A percentile compares a stretch with the other conserved stretches of the same genome.
phyloP scores from a whole-genome alignment of 2,329 filamentous ascomycete species.

The Lecanicillium sp. region DNA sequence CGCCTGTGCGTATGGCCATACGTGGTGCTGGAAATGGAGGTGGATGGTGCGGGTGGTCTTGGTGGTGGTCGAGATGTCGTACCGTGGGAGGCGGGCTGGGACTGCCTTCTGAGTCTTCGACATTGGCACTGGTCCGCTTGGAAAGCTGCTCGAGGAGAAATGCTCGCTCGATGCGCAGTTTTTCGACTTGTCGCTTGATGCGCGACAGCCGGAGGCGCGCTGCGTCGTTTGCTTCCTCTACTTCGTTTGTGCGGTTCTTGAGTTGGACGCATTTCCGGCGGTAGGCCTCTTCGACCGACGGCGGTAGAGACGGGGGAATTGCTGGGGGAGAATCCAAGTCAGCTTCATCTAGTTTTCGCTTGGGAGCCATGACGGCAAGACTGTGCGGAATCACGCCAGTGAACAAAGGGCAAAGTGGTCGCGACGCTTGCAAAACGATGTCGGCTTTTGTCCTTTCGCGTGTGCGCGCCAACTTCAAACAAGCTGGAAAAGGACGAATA shows the following conservation, averaged over 20 bases:
- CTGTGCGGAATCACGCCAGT: background rate
- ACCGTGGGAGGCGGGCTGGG: conserved; percentile 74
- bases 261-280: conserved; percentile 94
- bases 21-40: too few relatives aligned
- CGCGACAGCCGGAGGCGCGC: conserved; percentile 71
- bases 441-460: too few relatives aligned
- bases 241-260: conserved; percentile 82
- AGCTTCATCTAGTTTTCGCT: conserved; percentile 28
- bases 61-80: conserved; percentile 23
- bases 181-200: conserved; percentile 78
- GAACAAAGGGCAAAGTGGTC: conserved; percentile 1
- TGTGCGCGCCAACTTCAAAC: too few relatives aligned
- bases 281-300: conserved; percentile 92
- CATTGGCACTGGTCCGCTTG: conserved; percentile 64
- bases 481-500: too few relatives aligned
- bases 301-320: conserved; percentile 59
- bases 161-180: conserved; percentile 80
- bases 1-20: background rate
- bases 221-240: conserved; percentile 84
- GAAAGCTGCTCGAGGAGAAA: conserved; percentile 66
- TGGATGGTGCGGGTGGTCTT: too few relatives aligned
- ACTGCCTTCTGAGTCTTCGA: conserved; percentile 71
- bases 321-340: conserved; percentile 27
- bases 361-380: conserved; percentile 22
- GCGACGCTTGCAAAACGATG: conserved; percentile 4